Percentiles rank a stretch among this genome's conserved stretches.
phyloP scores from a whole-genome alignment of 139 green algal genomes.

The Coccomyxa sp. region DNA sequence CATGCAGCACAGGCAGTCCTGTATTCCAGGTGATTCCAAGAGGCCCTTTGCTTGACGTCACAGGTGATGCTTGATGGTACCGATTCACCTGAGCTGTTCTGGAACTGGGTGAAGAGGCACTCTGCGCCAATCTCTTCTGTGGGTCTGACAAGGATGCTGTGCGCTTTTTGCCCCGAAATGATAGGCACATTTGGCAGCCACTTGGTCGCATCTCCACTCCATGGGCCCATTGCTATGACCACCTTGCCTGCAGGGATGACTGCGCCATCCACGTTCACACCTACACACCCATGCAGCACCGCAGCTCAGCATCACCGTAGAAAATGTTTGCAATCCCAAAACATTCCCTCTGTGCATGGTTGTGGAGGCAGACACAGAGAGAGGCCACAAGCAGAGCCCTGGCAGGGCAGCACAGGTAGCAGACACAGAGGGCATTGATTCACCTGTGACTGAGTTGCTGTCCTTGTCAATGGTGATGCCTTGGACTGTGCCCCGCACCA shows the following conservation, averaged over 20 bases:
- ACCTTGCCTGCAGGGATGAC: constrained; percentile 44
- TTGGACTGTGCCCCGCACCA: constrained; percentile 41
- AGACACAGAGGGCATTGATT: no score
- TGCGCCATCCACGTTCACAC: constrained; percentile 33
- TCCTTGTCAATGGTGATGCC: constrained; percentile 31
- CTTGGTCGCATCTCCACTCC: constrained; percentile 35
- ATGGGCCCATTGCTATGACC: constrained; percentile 76
- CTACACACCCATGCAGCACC: no score
- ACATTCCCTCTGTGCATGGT: not conserved
- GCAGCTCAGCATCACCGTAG: constrained; percentile 6
- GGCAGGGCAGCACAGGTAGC: no score
- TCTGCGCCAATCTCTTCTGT: constrained; percentile 23
- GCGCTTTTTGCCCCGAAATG: constrained; percentile 60
- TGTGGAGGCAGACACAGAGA: no score
- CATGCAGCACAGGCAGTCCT: no score
- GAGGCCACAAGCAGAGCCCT: no score
- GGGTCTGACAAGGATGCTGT: constrained; percentile 64
- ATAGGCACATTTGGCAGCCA: constrained; percentile 41
- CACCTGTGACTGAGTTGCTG: constrained; percentile 29
- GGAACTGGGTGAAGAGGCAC: constrained; percentile 46
- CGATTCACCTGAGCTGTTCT: constrained; percentile 16
- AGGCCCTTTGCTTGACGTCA: not conserved
- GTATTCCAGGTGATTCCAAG: not conserved
- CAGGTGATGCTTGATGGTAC: not conserved
- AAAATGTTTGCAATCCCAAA: not conserved